A percentile compares a stretch with the other conserved stretches of the same genome.
phyloP scores from a whole-genome alignment of 139 green algal species.

The Chlorella vulgaris region DNA sequence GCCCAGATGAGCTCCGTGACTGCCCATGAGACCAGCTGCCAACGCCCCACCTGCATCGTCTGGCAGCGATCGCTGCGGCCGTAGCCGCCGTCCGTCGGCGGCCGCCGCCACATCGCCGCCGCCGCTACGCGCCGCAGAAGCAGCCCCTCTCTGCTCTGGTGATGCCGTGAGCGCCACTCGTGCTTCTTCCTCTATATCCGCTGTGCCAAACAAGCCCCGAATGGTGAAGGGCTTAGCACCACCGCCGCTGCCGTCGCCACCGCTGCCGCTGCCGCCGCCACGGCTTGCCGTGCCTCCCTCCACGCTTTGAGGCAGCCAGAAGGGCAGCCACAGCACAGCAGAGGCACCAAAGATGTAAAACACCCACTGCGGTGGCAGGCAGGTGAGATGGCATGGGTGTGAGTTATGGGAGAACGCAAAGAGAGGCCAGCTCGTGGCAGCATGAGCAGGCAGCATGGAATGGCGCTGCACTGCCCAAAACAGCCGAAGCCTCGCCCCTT shows the following conservation, averaged over 20 bases:
- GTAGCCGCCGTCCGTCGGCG: neutral
- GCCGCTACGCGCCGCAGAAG: neutral
- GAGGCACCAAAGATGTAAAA: constrained; percentile 74
- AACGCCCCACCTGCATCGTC: neutral
- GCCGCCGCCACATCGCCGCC: neutral
- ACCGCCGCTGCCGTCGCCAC: neutral
- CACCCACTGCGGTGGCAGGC: constrained; percentile 44
- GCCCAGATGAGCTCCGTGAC: no score
- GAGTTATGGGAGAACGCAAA: no score
- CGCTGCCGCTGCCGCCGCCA: neutral
- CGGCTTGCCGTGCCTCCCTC: neutral
- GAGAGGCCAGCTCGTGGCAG: neutral
- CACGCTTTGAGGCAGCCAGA: constrained; percentile 62
- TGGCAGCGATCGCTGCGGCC: neutral
- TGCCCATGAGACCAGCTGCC: no score
- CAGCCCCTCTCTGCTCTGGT: neutral
- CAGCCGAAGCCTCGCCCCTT: neutral
- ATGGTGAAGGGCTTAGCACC: constrained; percentile 34
- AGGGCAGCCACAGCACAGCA: constrained; percentile 70
- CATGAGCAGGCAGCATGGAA: no score
- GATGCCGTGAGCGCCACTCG: neutral
- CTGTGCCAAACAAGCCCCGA: neutral
- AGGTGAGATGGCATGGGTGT: no score
- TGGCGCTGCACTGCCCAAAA: neutral
- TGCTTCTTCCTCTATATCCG: neutral